Evolutionary conservation across 495 filamentous ascomycete genomes (phyloP).

Genomic region (Penicillium pancosmium): DNA sequence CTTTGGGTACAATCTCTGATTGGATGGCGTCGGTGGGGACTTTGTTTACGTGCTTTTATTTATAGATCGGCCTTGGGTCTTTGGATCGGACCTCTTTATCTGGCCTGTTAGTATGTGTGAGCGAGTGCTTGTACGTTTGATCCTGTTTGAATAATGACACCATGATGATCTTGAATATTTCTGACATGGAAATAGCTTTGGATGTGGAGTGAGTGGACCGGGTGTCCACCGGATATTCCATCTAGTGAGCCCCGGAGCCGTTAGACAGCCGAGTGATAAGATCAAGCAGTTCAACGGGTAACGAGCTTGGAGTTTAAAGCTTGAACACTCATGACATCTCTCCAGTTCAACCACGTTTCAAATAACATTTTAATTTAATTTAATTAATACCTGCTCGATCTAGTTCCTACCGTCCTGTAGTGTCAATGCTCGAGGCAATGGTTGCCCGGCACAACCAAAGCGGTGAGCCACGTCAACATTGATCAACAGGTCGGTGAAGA

Average conservation of each 20-base stretch:
- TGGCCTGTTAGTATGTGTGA: background rate
- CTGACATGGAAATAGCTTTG: background rate
- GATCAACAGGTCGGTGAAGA: background rate
- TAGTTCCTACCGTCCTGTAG: background rate
- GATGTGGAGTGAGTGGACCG: constrained; percentile 1
- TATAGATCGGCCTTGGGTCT: constrained; percentile 3
- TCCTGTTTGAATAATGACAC: background rate
- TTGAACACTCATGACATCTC: background rate
- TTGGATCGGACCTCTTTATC: background rate
- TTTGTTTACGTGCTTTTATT: background rate
- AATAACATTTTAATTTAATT: background rate
- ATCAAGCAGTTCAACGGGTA: constrained; percentile 8
- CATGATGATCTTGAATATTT: background rate
- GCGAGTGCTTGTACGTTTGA: background rate
- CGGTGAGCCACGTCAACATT: constrained; percentile 30
- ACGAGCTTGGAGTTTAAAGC: too few species aligned
- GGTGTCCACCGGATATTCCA: background rate
- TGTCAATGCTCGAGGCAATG: constrained; percentile 1
- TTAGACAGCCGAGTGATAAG: constrained; percentile 1
- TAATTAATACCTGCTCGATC: background rate
- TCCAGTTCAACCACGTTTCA: background rate
- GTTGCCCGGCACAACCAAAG: constrained; percentile 38
- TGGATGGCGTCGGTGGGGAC: background rate
- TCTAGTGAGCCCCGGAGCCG: background rate
- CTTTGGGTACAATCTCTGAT: background rate